Base-by-base conservation (phyloP, 2,329 filamentous ascomycete species). In the Arthroderma sp. region DNA sequence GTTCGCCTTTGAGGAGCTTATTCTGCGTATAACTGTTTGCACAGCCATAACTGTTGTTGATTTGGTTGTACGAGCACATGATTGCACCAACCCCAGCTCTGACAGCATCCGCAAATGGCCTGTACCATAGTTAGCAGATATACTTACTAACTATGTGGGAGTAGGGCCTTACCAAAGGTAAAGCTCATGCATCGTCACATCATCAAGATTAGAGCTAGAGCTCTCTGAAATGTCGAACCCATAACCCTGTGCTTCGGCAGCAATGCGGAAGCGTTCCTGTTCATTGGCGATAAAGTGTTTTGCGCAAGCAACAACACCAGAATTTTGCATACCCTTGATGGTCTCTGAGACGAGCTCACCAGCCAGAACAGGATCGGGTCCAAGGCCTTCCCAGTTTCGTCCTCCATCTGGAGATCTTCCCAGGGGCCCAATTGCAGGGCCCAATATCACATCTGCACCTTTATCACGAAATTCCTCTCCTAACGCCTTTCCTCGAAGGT, bases 261-360 rank as follows among this genome's bases (percentile, higher is more conserved):
- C 74, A 65, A 86, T 82, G 59, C 86, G 81, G 81, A 86, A 79
- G 72, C 85, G 73, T 78, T 87, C 78, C 73, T 90, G 88, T 71
- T 88, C 86, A 64, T 91, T 87, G 53, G 74, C 79, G 59, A 88
- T 81, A 67, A 76, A 86, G 67, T 91, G 87, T 77, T 91, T 91
- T 51, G 86, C 85, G 65, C 86, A 90, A 60, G 90, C 88, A 72
- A 95, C 86, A 56, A 91, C 81, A 68, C 88, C 88, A 13, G 84
- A 83, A 66, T 85, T 81, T 67, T 95, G 90, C 47, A 94, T 91
- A 60, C 90, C 90, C 67, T 81, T 79, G 60, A 94, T 79, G 1
- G 85, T 87, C 67, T 87, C 78, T 38, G 82, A 82, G 63, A 91
- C 84, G 56, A 83, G 82, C 61, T 85, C 76, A 55, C 86, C 90